Evolutionary conservation across 768 basidiomycete species (phyloP).

Genomic region (Rhodocollybia butyracea): DNA sequence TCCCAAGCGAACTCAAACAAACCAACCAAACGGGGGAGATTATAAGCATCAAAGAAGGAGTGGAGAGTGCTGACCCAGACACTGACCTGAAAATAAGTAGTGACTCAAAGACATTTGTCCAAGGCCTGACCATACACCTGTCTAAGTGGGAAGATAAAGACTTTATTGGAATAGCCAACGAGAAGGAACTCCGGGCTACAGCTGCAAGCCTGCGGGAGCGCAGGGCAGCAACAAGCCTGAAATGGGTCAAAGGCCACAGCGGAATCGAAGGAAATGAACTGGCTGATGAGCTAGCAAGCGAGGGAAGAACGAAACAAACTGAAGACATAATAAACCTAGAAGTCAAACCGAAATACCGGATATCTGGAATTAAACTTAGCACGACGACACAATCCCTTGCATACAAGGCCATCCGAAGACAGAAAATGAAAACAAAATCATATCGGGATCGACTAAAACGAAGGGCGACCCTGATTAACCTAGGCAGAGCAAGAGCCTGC

Average conservation of each 20-base stretch:
- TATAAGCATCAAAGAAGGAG: neutral
- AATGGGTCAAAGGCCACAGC: conserved; percentile 24
- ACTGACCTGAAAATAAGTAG: neutral
- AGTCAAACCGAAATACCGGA: neutral
- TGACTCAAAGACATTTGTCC: neutral
- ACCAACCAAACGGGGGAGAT: conserved; percentile 1
- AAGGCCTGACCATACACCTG: neutral
- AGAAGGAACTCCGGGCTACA: neutral
- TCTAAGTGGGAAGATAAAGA: neutral
- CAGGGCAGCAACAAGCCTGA: conserved; percentile 16
- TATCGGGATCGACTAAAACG: conserved; percentile 2
- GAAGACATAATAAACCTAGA: conserved; percentile 7
- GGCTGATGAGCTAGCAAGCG: conserved; percentile 19
- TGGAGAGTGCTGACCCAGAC: neutral
- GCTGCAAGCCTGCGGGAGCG: conserved; percentile 8
- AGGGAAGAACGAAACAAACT: conserved; percentile 11
- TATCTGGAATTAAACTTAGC: conserved; percentile 13
- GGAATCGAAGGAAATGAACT: conserved; percentile 18
- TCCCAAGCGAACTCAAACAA: neutral
- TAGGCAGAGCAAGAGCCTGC: neutral
- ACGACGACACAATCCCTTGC: conserved; percentile 13
- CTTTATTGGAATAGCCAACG: neutral
- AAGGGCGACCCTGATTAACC: neutral
- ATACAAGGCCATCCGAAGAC: neutral
- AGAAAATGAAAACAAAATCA: neutral